These are phyloP conservation scores for Phycomyces nitens DNA, from an alignment of 192 early-diverging fungal genomes.

Conservation along the genomic window DNA sequence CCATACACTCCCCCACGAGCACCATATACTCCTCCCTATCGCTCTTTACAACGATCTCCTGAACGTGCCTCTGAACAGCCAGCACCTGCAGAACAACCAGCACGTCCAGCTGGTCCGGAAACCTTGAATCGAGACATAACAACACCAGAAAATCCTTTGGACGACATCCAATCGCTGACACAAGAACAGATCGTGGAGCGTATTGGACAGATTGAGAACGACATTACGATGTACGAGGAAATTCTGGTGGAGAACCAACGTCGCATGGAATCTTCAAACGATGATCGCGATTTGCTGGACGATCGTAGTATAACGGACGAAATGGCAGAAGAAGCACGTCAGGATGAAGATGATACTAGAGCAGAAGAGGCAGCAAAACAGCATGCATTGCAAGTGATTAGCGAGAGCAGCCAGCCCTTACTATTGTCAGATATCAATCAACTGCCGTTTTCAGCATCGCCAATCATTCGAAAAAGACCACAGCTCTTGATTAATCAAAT, in stretches of 20 bases:
- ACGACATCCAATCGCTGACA: constrained; percentile 4
- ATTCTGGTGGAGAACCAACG: constrained; percentile 17
- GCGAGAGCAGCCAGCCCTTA: constrained; percentile 23
- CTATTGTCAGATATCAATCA: constrained; percentile 14
- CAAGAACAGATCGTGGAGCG: constrained; percentile 37
- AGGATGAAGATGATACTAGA: constrained; percentile 10
- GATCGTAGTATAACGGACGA: not conserved
- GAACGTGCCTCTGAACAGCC: not conserved
- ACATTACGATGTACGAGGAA: constrained; percentile 32
- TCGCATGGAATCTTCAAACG: constrained; percentile 2
- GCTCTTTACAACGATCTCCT: not conserved
- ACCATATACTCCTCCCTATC: not conserved
- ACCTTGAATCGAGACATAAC: not conserved
- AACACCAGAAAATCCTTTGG: not conserved
- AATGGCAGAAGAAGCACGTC: constrained; percentile 6
- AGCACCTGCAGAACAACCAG: not conserved
- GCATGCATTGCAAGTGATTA: constrained; percentile 25
- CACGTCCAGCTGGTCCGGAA: not conserved
- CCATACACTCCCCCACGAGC: not conserved
- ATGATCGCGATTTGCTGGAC: not conserved
- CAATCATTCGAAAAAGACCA: constrained; percentile 31
- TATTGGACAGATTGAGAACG: constrained; percentile 37
- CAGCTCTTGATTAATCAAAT: constrained; percentile 44
- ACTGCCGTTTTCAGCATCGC: constrained; percentile 27
- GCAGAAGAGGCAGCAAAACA: constrained; percentile 15